Evolutionary conservation across 1,139 yeast species (phyloP).

Genomic region (Yamadazyma songkhlaensis): DNA sequence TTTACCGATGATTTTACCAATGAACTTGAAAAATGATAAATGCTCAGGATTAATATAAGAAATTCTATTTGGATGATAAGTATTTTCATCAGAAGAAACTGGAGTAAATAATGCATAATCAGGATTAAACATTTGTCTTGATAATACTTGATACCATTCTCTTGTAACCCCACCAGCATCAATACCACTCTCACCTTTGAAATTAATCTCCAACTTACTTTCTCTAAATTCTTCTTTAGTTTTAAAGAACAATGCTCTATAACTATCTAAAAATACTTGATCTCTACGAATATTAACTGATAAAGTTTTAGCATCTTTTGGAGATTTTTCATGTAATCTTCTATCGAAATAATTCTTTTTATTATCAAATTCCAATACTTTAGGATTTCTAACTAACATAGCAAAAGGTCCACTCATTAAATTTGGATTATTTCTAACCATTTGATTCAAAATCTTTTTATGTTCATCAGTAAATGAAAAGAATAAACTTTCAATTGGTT

Average conservation of each 20-base stretch:
- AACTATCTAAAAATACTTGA: slow-evolving; percentile 89
- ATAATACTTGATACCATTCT: slow-evolving; percentile 95
- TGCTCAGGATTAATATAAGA: slow-evolving; percentile 95
- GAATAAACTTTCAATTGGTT: slow-evolving; percentile 77
- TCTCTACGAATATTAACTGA: slow-evolving; percentile 77
- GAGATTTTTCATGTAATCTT: slow-evolving; percentile 50
- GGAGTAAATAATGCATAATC: slow-evolving; percentile 93
- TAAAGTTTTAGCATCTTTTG: slow-evolving; percentile 46
- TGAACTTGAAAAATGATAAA: slow-evolving; percentile 86
- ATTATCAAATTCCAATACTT: slow-evolving; percentile 91
- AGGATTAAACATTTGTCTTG: slow-evolving; percentile 95
- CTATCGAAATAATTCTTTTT: slow-evolving; percentile 84
- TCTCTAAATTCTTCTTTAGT: slow-evolving; percentile 71
- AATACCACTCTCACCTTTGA: slow-evolving; percentile 92
- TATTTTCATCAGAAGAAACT: slow-evolving; percentile 87
- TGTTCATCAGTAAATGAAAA: slow-evolving; percentile 89
- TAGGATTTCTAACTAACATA: slow-evolving; percentile 83
- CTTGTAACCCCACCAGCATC: slow-evolving; percentile 99
- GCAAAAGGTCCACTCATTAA: slow-evolving; percentile 97
- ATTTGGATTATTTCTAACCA: slow-evolving; percentile 90
- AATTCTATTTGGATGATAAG: slow-evolving; percentile 93
- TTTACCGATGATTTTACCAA: slow-evolving; percentile 92
- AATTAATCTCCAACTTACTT: slow-evolving; percentile 72
- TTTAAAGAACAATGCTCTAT: slow-evolving; percentile 79
- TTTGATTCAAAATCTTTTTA: slow-evolving; percentile 82